Conservation (phyloP, 257 asterid genomes). For the Ligustrum vulgare region DNA sequence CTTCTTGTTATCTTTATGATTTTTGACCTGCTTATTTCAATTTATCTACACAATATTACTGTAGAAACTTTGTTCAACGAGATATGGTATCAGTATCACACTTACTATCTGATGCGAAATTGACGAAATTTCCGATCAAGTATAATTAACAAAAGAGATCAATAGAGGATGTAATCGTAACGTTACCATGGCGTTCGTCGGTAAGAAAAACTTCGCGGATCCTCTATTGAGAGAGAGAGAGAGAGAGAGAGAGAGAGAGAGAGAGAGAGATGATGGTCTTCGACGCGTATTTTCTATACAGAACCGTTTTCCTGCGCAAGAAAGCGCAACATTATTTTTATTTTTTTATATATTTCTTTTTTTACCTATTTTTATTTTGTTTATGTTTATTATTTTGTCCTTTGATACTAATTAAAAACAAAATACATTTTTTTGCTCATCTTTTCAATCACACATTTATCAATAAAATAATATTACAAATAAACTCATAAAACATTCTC, state of each 20-base stretch:
- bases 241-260: not conserved
- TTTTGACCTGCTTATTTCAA: not conserved
- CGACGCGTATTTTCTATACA: too few species aligned
- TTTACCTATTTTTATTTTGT: too few species aligned
- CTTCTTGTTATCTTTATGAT: not conserved
- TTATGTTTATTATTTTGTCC: too few species aligned
- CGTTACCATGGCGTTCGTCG: constrained; percentile 35
- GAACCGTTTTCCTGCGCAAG: too few species aligned
- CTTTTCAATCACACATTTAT: too few species aligned
- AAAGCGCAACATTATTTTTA: too few species aligned
- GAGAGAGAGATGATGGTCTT: not conserved
- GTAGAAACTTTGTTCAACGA: not conserved
- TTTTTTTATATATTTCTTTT: too few species aligned
- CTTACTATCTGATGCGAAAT: not conserved
- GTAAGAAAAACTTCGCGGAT: constrained; percentile 6
- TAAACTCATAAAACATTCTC: too few species aligned
- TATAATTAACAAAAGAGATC: not conserved
- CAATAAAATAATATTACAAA: too few species aligned
- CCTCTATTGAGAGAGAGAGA: not conserved
- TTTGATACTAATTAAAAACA: too few species aligned
- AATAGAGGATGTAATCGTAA: not conserved
- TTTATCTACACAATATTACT: not conserved
- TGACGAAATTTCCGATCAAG: not conserved
- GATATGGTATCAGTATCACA: not conserved
- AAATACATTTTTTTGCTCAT: too few species aligned